Conservation (phyloP, 305 asterid genomes). For the Galium porrigens region DNA sequence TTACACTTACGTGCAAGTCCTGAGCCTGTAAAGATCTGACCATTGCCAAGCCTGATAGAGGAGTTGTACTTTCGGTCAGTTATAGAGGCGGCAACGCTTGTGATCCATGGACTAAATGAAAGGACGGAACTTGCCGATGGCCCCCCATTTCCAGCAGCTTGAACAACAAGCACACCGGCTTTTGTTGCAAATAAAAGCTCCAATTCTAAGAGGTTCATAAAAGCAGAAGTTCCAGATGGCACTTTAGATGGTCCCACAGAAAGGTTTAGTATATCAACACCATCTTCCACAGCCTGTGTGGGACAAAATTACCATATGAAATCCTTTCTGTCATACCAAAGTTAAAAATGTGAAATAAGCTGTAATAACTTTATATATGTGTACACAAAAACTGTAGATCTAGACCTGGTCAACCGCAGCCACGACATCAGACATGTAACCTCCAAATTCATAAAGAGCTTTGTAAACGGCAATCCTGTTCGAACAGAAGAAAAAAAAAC, state of each 20-base stretch:
- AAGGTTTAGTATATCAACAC: slow-evolving; percentile 49
- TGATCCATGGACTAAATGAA: slow-evolving; percentile 61
- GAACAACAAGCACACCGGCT: slow-evolving; percentile 53
- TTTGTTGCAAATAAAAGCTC: slow-evolving; percentile 43
- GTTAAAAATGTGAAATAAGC: slow-evolving; percentile 2
- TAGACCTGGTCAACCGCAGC: slow-evolving; percentile 60
- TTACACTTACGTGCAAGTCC: slow-evolving; percentile 40
- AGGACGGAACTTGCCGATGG: slow-evolving; percentile 43
- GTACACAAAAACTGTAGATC: neutral
- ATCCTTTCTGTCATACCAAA: neutral
- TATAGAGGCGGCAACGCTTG: slow-evolving; percentile 39
- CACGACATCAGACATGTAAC: slow-evolving; percentile 56
- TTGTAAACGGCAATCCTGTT: slow-evolving; percentile 49
- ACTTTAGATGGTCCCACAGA: slow-evolving; percentile 46
- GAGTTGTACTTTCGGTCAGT: slow-evolving; percentile 42
- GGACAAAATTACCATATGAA: slow-evolving; percentile 6
- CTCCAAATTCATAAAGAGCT: slow-evolving; percentile 46
- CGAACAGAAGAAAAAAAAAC: neutral
- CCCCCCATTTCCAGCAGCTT: slow-evolving; percentile 53
- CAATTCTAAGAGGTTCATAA: slow-evolving; percentile 37
- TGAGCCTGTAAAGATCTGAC: slow-evolving; percentile 28
- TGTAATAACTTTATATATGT: neutral
- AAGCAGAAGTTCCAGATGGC: slow-evolving; percentile 34
- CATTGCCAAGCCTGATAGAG: slow-evolving; percentile 34
- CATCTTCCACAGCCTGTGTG: slow-evolving; percentile 51